Percentiles rank a stretch among this genome's conserved stretches.
Conservation (phyloP, 768 basidiomycete genomes). For the Suillus paluster region DNA sequence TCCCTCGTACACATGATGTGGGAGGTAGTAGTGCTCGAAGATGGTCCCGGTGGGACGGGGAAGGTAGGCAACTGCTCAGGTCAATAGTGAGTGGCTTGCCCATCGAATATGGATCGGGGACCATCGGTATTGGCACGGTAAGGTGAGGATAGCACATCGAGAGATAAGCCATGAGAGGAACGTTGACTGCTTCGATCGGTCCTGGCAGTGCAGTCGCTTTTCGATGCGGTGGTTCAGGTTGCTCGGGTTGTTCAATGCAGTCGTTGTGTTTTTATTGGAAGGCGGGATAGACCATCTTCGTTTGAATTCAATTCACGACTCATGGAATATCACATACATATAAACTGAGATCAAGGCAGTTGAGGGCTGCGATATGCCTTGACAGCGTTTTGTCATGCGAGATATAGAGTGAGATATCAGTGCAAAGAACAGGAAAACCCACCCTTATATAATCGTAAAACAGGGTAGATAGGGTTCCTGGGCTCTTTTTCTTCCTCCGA, state of each 20-base stretch:
- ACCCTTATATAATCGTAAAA: conserved; percentile 70
- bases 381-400: conserved; percentile 91
- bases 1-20: no score
- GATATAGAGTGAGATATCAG: conserved; percentile 59
- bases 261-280: conserved; percentile 74
- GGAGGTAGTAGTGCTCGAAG: no score
- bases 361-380: conserved; percentile 87
- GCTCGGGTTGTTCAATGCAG: conserved; percentile 44
- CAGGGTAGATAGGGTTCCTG: conserved; percentile 62
- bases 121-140: conserved; percentile 6
- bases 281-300: conserved; percentile 72
- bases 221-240: conserved; percentile 21
- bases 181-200: conserved; percentile 4
- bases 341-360: conserved; percentile 79
- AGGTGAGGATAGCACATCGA: conserved; percentile 8
- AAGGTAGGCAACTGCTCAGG: no score
- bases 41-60: no score
- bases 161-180: conserved; percentile 4
- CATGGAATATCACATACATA: background rate
- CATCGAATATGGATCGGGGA: conserved; percentile 2
- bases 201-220: background rate
- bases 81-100: conserved; percentile 8
- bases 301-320: background rate
- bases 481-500: conserved; percentile 41
- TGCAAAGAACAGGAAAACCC: background rate